These are phyloP conservation scores for Kodamaea nitidulidarum DNA, from an alignment of 805 yeast genomes.

Conservation along the genomic window DNA sequence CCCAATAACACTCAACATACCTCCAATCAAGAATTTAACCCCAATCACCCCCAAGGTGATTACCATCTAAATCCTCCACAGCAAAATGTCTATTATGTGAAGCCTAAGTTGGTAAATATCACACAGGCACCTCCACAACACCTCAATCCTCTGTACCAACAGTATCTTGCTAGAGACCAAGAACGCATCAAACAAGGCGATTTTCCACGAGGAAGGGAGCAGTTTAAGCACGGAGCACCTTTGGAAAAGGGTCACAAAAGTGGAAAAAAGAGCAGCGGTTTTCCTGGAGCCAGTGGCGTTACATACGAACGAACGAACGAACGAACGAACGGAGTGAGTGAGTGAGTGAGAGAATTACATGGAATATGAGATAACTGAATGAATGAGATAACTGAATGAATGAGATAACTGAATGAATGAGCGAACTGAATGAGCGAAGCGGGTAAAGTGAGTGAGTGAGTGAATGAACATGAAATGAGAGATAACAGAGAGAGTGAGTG, in stretches of 20 bases:
- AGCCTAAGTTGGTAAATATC: slow-evolving; percentile 35
- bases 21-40: not conserved
- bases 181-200: slow-evolving; percentile 30
- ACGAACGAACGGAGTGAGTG: too few species aligned
- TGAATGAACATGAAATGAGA: not conserved
- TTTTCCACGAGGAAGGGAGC: slow-evolving; percentile 25
- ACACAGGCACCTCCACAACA: slow-evolving; percentile 33
- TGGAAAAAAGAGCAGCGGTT: slow-evolving; percentile 24
- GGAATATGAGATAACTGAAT: too few species aligned
- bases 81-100: slow-evolving; percentile 20
- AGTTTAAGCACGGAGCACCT: slow-evolving; percentile 33
- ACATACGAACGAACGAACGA: too few species aligned
- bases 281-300: slow-evolving; percentile 37
- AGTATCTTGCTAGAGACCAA: slow-evolving; percentile 29
- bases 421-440: not conserved
- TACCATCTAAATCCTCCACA: not conserved
- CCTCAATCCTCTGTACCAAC: slow-evolving; percentile 35
- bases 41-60: not conserved
- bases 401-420: too few species aligned
- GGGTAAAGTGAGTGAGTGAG: not conserved
- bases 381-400: too few species aligned
- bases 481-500: too few species aligned
- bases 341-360: too few species aligned
- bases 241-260: slow-evolving; percentile 24
- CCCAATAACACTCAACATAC: not conserved